Evolutionary conservation across 129 eudicot genomes (phyloP), one percentile per base, ranked within the genome.

Genomic region (Deinandra increscens): DNA sequence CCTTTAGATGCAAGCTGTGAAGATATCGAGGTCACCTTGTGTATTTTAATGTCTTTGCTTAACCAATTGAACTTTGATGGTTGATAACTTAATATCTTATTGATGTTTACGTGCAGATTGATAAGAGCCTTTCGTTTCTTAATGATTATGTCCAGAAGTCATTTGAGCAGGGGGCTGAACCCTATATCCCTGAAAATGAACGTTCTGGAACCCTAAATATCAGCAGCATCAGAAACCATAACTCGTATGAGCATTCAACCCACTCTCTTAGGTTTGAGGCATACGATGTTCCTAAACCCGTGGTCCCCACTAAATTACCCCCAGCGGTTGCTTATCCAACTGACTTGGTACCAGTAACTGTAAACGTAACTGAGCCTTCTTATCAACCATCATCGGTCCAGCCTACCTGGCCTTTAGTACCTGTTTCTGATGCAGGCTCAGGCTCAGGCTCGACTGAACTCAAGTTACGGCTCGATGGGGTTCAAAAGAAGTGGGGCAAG

Each of bases 211-310:
- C 81, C 38, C 59, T 78, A 43, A 80, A 56, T 71, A 74, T 80
- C 51, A 83, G 85, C 77, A 83, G 72, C 78, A 75, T 83, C 33
- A 81, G 86, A 65, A 75, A 53, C 70, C 88, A 76, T 22, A 87
- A 82, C 51, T 78, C 81, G 10, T 86, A 85, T 12, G 97, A 85
- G 26, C 49, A 82, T 8, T 65, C 99, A 14, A 42, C 84, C 14
- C 99, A 94, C 71, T 73, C 96, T 42, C 99, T 94, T 73, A 89
- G 97, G 80, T 94, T 94, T 60, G 99, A 94, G 74, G 99, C 99
- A 42, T 94, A 94, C 42, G 99, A 94, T 71, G 83, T 82, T 72
- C 97, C 99, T n/a, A 90, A 87, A 78, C 89, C 99, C 37, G 70
- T 84, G 37, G 70, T 83, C 5, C 87, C 91, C 23, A 29, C 87